A percentile compares a stretch with the other conserved stretches of the same genome.
Evolutionary conservation across 306 rosid genomes (phyloP).

Genomic region (Prunus mira): DNA sequence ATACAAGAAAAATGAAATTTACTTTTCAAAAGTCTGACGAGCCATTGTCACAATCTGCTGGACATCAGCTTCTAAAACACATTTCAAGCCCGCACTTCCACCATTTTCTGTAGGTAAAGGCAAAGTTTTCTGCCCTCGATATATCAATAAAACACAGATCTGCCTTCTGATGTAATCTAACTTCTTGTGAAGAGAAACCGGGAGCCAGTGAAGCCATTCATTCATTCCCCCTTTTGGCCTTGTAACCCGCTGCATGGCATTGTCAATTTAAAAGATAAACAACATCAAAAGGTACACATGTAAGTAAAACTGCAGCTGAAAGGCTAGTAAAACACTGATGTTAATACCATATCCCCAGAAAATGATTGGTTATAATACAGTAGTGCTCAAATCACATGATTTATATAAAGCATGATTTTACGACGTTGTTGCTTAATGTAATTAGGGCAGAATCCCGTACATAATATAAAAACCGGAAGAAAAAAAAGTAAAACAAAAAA

Average conservation of each 20-base stretch:
- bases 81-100: conserved; percentile 53
- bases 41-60: conserved; percentile 69
- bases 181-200: conserved; percentile 72
- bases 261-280: not conserved
- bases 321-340: not conserved
- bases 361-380: not conserved
- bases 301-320: not conserved
- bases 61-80: conserved; percentile 83
- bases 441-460: not conserved
- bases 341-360: not conserved
- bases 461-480: not conserved
- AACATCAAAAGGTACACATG: not conserved
- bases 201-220: conserved; percentile 94
- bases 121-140: conserved; percentile 37
- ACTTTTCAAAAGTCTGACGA: conserved; percentile 74
- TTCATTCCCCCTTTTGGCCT: conserved; percentile 86
- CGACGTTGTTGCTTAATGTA: not conserved
- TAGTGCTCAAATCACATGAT: not conserved
- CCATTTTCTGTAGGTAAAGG: conserved; percentile 63
- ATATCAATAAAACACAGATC: conserved; percentile 34
- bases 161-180: conserved; percentile 48
- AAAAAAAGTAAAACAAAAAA: not conserved
- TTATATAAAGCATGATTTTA: not conserved
- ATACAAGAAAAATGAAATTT: conserved; percentile 16
- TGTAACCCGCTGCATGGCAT: conserved; percentile 66